Base-by-base conservation (phyloP, 1,284 basidiomycete genomes). In the Golubevia sp. region DNA sequence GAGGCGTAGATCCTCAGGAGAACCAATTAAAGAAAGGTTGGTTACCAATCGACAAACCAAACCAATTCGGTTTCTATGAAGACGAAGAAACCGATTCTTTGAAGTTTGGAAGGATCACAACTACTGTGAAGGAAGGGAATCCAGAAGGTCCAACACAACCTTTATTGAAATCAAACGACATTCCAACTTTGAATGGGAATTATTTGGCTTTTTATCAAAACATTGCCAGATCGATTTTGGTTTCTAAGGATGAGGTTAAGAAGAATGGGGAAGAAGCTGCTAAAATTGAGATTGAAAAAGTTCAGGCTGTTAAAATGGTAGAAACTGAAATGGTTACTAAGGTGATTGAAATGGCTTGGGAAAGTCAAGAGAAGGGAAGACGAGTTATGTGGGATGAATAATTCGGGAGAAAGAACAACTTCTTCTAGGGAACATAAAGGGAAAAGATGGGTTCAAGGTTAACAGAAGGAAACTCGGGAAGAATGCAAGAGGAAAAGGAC, bases 1-100 rank as follows among this genome's bases (percentile, higher is more conserved):
- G 61, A 7, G 80, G 78, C 23, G 70, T 68, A 0, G 80, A 82
- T 58, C 80, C 80, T 8, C 80, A 82, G 55, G 80, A 81, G 59
- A 67, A 70, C 52, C 80, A 82, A 61, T 70, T 81, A 58, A 81
- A 81, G 62, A 51, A 58, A 13, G 78, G 78, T 11, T 77, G 73
- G 74, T 71, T 68, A 0, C 78, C 79, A 11, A 27, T 54, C 3
- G 63, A 67, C 18, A 70, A 77, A 49, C 59, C 65, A 8, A 73
- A 80, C n/a, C 59, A 69, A 24, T 82, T 82, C 59, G 79, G 79
- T 13, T 59, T 64, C 0, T 79, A 82, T 54, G 61, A 76, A 8
- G 48, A 55, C 0, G 27, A 55, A 2, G 75, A 75, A 18, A 71
- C 76, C 5, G 60, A 69, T 18, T 55, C 62, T 7, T 34, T 80